These are phyloP conservation scores for Pulveroboletus sp. DNA, from an alignment of 768 basidiomycete genomes.

Conservation along the genomic window DNA sequence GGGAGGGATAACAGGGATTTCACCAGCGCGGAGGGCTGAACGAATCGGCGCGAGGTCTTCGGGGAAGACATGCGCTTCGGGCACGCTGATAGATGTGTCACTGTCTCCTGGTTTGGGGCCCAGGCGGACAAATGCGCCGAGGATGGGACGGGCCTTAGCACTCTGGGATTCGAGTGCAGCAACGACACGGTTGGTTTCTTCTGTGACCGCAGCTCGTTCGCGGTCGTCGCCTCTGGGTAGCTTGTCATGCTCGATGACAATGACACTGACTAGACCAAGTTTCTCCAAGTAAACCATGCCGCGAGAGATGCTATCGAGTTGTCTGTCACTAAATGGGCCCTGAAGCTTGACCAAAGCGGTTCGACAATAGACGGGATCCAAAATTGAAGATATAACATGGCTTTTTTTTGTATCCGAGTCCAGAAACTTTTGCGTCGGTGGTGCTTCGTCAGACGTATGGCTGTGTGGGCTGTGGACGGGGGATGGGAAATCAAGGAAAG, in stretches of 20 bases:
- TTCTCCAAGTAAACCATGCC: constrained; percentile 96
- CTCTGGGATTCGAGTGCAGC: constrained; percentile 79
- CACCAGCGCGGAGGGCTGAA: constrained; percentile 85
- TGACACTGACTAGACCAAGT: constrained; percentile 91
- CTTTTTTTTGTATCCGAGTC: constrained; percentile 37
- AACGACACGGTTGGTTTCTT: constrained; percentile 85
- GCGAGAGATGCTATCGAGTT: constrained; percentile 88
- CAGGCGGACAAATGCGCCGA: constrained; percentile 80
- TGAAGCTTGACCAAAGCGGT: constrained; percentile 97
- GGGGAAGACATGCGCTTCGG: constrained; percentile 76
- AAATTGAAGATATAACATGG: constrained; percentile 63
- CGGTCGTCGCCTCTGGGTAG: constrained; percentile 62
- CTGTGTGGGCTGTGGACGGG: constrained; percentile 16
- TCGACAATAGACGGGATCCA: constrained; percentile 78
- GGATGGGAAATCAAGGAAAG: constrained; percentile 25
- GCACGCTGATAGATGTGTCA: constrained; percentile 34
- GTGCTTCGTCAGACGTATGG: constrained; percentile 1
- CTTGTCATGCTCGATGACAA: constrained; percentile 88
- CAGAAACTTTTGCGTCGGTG: constrained; percentile 24
- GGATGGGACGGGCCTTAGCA: constrained; percentile 80
- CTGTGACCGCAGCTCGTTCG: constrained; percentile 60
- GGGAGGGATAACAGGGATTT: constrained; percentile 94
- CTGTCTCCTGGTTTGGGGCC: constrained; percentile 64
- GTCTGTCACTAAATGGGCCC: constrained; percentile 89
- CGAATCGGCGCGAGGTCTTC: constrained; percentile 80